Evolutionary conservation across 2,329 filamentous ascomycete genomes (phyloP).

Genomic region (Alternaria longipes): DNA sequence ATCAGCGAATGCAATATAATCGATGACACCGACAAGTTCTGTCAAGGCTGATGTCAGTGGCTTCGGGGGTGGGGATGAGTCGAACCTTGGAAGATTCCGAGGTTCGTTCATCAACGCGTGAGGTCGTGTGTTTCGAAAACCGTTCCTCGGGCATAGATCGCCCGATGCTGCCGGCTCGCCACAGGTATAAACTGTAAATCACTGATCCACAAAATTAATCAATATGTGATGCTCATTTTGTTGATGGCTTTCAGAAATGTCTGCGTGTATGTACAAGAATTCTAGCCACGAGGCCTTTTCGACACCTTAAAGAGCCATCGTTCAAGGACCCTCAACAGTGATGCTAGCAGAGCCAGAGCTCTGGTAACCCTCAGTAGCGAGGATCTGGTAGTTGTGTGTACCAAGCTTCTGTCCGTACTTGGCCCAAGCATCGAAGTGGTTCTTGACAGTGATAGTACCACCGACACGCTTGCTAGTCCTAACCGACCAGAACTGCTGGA

Average conservation of each 20-base stretch:
- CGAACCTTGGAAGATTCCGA: neutral
- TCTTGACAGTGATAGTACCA: conserved; percentile 60
- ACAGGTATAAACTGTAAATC: neutral
- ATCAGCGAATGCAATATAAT: neutral
- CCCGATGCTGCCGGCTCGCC: neutral
- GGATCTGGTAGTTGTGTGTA: conserved; percentile 62
- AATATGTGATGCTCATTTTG: neutral
- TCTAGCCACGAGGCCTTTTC: neutral
- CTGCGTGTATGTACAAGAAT: conserved; percentile 7
- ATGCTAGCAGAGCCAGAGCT: conserved; percentile 61
- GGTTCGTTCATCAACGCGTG: neutral
- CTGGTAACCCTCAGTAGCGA: conserved; percentile 64
- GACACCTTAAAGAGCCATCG: neutral
- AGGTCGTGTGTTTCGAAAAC: neutral
- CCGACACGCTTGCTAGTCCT: conserved; percentile 60
- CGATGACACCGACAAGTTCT: neutral
- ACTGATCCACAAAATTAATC: neutral
- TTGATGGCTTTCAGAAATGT: neutral
- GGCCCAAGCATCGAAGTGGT: conserved; percentile 65
- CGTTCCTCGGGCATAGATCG: neutral
- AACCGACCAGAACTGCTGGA: conserved; percentile 65
- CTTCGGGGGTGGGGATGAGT: neutral
- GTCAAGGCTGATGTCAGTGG: neutral
- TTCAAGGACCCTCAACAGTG: conserved; percentile 48
- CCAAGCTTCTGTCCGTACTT: conserved; percentile 61